Evolutionary conservation across 176 grass and related monocot genomes (phyloP).

Genomic region (Bothriochloa decipiens): DNA sequence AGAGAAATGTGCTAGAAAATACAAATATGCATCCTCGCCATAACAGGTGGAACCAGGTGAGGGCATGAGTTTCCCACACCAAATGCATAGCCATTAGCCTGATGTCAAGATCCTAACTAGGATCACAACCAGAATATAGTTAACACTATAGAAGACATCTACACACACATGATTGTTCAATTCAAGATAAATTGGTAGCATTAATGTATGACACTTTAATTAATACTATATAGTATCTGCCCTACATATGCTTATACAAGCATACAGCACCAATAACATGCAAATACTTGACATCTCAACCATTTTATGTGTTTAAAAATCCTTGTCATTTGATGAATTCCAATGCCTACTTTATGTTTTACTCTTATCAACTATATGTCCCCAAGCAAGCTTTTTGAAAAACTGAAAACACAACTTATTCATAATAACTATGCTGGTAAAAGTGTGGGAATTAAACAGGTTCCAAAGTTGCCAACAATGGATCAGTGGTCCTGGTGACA

Average conservation of each 20-base stretch:
- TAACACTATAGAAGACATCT: neutral
- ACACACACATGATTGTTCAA: neutral
- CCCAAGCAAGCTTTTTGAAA: neutral
- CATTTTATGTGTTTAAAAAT: neutral
- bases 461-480: neutral
- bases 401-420: neutral
- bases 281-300: neutral
- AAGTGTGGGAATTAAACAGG: neutral
- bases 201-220: neutral
- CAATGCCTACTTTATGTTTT: neutral
- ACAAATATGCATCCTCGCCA: neutral
- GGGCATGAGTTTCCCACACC: conserved; percentile 1
- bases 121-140: neutral
- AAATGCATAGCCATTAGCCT: conserved; percentile 9
- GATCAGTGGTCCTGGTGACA: neutral
- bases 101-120: neutral
- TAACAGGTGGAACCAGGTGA: conserved; percentile 15
- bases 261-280: neutral
- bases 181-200: neutral
- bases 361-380: neutral
- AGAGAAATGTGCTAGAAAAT: neutral
- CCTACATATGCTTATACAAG: neutral
- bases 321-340: neutral
- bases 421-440: neutral
- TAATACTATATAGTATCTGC: neutral